Evolutionary conservation across 352 stramenopile species (phyloP), one percentile per base, ranked within the genome.

Genomic region (Pythium pyrilobum): DNA sequence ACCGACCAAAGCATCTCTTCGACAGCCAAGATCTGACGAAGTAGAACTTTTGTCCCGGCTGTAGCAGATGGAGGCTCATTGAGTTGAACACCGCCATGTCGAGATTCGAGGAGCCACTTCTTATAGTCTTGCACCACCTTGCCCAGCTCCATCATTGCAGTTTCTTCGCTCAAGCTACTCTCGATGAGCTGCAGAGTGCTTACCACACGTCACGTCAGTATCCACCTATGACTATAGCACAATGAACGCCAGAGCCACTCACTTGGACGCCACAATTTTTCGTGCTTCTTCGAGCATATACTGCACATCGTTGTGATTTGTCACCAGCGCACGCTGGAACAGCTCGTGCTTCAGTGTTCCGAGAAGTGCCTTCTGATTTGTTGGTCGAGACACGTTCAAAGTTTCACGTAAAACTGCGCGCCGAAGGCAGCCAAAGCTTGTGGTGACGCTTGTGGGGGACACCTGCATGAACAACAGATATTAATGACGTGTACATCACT

Each of bases 1-100:
- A 85, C 73, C 2, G 83, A 93, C 77, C 78, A 93, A 58, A 93
- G 74, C 78, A 87, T 87, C 59, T 93, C 83, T 67, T 93, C 83
- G 1, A 80, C 88, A 12, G 83, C 75, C 48, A 93, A 46, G 1
- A 91, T 64, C 7, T 75, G 62, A 9, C 49, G 62, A 6, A 91
- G 43, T 20, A 59, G 53, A 9, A 86, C 58, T 18, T 59, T 77
- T 0, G 23, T 57, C 18, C 59, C 53, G 42, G 40, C 43, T 12
- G 46, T 56, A 3, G 58, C 28, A 11, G 21, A 43, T 12, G 67
- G 53, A 3, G 67, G 36, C 25, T 77, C 61, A 20, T 85, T 84
- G 6, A 89, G 46, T 11, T 61, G 51, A 0, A 71, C 66, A 11
- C 72, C 25, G 16, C 66, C 59, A 2, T 31, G 21, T 16, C 70